Conservation (phyloP, 2,329 filamentous ascomycete species). For the Arthrobotrys sphaeroides region DNA sequence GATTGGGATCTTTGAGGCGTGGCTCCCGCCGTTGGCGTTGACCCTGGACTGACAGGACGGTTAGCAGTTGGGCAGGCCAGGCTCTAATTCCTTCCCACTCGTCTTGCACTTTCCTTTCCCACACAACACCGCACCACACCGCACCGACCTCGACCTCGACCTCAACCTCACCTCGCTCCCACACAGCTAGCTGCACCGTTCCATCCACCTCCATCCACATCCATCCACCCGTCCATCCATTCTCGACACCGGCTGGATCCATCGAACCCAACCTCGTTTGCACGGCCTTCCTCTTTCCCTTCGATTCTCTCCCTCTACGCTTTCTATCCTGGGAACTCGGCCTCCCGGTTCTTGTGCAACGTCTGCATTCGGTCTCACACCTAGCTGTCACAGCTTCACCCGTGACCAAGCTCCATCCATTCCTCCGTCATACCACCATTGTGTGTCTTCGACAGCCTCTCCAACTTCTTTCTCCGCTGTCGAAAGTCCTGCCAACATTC, state of each 20-base stretch:
- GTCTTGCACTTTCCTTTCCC: constrained; percentile 48
- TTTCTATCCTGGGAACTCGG: constrained; percentile 5
- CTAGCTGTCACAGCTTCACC: constrained; percentile 24
- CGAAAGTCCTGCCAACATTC: constrained; percentile 3
- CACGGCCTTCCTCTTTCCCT: background rate
- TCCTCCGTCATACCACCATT: constrained; percentile 32
- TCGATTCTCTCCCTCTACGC: constrained; percentile 3
- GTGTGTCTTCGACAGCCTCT: constrained; percentile 36
- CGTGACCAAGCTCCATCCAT: constrained; percentile 41
- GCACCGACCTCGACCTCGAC: constrained; percentile 6
- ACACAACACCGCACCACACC: constrained; percentile 43
- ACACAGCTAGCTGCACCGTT: background rate
- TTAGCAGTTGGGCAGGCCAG: constrained; percentile 3
- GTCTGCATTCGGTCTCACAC: constrained; percentile 17
- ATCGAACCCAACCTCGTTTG: constrained; percentile 8
- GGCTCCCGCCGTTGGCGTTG: constrained; percentile 26
- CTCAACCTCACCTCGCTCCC: constrained; percentile 3
- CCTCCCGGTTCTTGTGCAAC: constrained; percentile 40
- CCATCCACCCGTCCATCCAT: too few relatives aligned
- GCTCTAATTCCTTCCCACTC: constrained; percentile 51
- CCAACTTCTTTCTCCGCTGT: background rate
- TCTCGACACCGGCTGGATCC: background rate
- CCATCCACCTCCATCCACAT: too few relatives aligned
- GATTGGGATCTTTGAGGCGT: constrained; percentile 15
- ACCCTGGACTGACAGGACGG: constrained; percentile 46